phyloP scores from a whole-genome alignment of 768 basidiomycete species.

The Tephrocybe sp. region DNA sequence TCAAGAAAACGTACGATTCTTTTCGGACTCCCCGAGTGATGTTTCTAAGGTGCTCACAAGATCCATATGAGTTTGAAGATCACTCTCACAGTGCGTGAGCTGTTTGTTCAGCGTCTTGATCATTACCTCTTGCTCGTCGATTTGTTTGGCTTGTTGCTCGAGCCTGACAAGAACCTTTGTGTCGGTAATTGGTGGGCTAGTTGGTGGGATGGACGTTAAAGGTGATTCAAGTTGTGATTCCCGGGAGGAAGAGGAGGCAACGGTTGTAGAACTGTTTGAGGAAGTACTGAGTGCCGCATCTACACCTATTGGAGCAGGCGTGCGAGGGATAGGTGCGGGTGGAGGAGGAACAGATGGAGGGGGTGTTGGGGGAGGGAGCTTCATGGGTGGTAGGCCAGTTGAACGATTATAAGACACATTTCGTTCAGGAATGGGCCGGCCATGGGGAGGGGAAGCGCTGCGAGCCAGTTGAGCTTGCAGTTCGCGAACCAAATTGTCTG shows the following conservation, averaged over 20 bases:
- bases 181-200: slow-evolving; percentile 43
- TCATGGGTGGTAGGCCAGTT: slow-evolving; percentile 61
- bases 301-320: slow-evolving; percentile 32
- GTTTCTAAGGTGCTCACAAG: slow-evolving; percentile 81
- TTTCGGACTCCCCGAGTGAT: slow-evolving; percentile 88
- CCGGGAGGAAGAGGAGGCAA: slow-evolving; percentile 55
- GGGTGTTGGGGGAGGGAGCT: slow-evolving; percentile 85
- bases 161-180: slow-evolving; percentile 54
- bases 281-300: slow-evolving; percentile 58
- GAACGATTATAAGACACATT: slow-evolving; percentile 53
- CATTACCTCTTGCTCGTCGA: slow-evolving; percentile 87
- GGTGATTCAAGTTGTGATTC: slow-evolving; percentile 74
- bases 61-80: slow-evolving; percentile 90
- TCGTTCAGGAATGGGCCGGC: slow-evolving; percentile 49
- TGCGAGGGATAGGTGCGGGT: slow-evolving; percentile 73
- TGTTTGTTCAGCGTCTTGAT: slow-evolving; percentile 94
- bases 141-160: slow-evolving; percentile 70
- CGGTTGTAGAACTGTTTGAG: slow-evolving; percentile 50
- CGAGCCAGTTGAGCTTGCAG: slow-evolving; percentile 72
- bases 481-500: slow-evolving; percentile 71
- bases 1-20: slow-evolving; percentile 67
- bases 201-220: slow-evolving; percentile 50
- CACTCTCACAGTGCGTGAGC: slow-evolving; percentile 87
- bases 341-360: slow-evolving; percentile 87
- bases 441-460: slow-evolving; percentile 54